Base-by-base conservation (phyloP, 768 basidiomycete species). In the Crucibulum laeve region DNA sequence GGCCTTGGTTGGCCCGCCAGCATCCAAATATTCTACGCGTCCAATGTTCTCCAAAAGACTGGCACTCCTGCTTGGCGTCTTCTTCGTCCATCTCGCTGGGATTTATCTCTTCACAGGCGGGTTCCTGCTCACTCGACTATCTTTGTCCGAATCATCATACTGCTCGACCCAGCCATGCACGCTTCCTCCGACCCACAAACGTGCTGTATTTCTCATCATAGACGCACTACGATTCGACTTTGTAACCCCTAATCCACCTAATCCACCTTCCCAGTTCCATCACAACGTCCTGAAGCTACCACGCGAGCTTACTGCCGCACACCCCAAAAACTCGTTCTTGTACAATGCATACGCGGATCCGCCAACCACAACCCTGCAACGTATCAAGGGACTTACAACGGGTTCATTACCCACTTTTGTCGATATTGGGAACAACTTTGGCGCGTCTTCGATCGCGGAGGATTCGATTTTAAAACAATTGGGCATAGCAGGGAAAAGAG, bases 211-310 rank as follows among this genome's bases (percentile, higher is more conserved):
- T 30, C 73, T 99, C 49, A 77, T 98, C 42, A 88, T 99, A 52
- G 96, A 98, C 62, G 77, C 95, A 0, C 72, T 99, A 18, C 86
- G 96, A 2, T 94, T 92, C 56, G 95, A 99, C 65, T 98, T 98
- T 60, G 65, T 98, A 35, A 76, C 90, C 0, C 80, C 85, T 2
- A 58, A 84, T 43, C 81, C 86, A 0, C 81, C 82, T 4, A 55
- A 65, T 14, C 83, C 83, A 3, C 53, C 63, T 0, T 86, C 86
- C 1, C 74, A 77, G 2, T 77, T 80, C 53, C 87, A 92, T 57
- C 93, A 96, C 60, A 77, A 89, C 60, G 71, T 93, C 18, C 64
- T 99, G 19, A 86, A 81, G 0, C 70, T 95, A 10, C 95, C 95
- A 0, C 67, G 71, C 3, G 76, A 87, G 54, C 73, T 97, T 25